A percentile compares a stretch with the other conserved stretches of the same genome.
These are phyloP conservation scores for Euphorbia tirucalli DNA, from an alignment of 345 rosid genomes.

Conservation along the genomic window DNA sequence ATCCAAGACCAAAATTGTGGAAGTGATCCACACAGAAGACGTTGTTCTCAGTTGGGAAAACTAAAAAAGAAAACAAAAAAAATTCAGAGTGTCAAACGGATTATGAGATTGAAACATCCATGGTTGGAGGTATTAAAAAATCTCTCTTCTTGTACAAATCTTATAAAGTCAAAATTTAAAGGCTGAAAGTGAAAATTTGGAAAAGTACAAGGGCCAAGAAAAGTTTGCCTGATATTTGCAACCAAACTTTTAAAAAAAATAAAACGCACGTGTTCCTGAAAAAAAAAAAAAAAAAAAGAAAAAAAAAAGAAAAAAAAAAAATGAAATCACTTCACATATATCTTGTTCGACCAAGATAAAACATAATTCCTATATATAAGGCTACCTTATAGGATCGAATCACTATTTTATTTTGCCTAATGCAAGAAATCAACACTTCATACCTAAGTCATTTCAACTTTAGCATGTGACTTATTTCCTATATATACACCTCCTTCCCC, in stretches of 20 bases:
- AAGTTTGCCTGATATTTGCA: background rate
- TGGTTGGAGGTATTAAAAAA: too few relatives aligned
- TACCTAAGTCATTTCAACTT: background rate
- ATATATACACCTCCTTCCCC: background rate
- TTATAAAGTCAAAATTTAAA: too few relatives aligned
- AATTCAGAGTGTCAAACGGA: too few relatives aligned
- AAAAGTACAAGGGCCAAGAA: background rate
- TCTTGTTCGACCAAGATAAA: slow-evolving; percentile 7
- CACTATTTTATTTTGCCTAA: slow-evolving; percentile 11
- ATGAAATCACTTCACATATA: background rate
- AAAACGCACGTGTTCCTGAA: too few relatives aligned
- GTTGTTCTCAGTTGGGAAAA: too few relatives aligned
- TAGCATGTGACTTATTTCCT: slow-evolving; percentile 19
- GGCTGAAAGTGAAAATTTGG: too few relatives aligned
- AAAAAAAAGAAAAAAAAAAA: background rate
- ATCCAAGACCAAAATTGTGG: too few relatives aligned
- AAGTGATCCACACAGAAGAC: too few relatives aligned
- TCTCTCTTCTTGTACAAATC: too few relatives aligned
- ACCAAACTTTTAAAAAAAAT: background rate
- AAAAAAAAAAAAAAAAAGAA: background rate
- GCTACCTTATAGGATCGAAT: background rate
- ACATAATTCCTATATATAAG: background rate
- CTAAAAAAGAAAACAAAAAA: too few relatives aligned
- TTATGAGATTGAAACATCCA: too few relatives aligned
- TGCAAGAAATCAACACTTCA: slow-evolving; percentile 22